A percentile compares a stretch with the other conserved stretches of the same genome.
Evolutionary conservation across 495 filamentous ascomycete species (phyloP).

Genomic region (Tuber borchii): DNA sequence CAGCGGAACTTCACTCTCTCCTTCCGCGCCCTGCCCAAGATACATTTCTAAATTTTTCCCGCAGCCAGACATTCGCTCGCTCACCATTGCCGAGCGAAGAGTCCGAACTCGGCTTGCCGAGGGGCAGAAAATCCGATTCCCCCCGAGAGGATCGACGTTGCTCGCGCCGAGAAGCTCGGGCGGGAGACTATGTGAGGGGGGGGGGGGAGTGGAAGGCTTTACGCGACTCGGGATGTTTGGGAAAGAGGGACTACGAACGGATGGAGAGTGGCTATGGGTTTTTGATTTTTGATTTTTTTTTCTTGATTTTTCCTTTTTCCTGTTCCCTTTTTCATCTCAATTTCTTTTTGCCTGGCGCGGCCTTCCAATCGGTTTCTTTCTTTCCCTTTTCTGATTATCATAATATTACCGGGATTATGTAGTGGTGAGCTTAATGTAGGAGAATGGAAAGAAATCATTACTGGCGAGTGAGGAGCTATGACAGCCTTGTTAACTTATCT

Average conservation of each 20-base stretch:
- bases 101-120: not conserved
- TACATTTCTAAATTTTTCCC: not conserved
- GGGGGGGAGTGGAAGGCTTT: not conserved
- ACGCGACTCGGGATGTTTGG: not conserved
- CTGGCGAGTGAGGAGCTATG: not conserved
- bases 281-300: not conserved
- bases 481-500: not conserved
- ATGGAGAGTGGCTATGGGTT: not conserved
- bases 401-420: not conserved
- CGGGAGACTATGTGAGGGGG: not conserved
- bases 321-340: not conserved
- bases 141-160: not conserved
- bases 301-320: not conserved
- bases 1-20: not conserved
- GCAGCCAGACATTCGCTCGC: not conserved
- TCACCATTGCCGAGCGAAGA: constrained; percentile 1
- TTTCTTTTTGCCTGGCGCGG: not conserved
- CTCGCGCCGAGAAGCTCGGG: not conserved
- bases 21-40: not conserved
- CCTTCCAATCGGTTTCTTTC: not conserved
- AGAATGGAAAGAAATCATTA: not conserved
- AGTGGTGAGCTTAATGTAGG: not conserved
- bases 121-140: not conserved
- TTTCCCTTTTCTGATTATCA: not conserved
- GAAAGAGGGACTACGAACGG: not conserved